Evolutionary conservation across 1,139 yeast genomes (phyloP), one percentile per base, ranked within the genome.

Genomic region (Yamadazyma epiphylla): DNA sequence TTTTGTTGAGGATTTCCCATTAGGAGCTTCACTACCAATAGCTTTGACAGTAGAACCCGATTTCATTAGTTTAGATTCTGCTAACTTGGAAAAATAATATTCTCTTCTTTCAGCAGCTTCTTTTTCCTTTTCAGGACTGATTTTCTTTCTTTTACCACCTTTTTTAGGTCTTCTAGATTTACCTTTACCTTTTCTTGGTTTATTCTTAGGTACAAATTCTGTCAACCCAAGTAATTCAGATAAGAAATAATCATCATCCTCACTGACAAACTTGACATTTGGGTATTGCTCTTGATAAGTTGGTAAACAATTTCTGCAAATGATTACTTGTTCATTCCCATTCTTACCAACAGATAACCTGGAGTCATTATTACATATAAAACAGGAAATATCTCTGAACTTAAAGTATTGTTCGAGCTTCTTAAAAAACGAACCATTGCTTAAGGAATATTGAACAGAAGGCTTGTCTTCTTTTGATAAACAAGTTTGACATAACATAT

Each of bases 371-470:
- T 58, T 63, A 55, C 82, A 77, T 9, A 50, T 35, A 2, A 43
- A 37, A 50, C 83, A 77, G 31, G 55, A 60, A 24, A 75, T 55
- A 41, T 74, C 79, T 49, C 81, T 55, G 27, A 74, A 70, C 29
- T 57, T 64, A 37, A 55, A 54, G 45, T 75, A 77, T 30, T 63
- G 71, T 2, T 60, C 60, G 40, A 75, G 54, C 42, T 64, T 73
- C 35, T 54, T 55, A 44, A 78, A 62, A 13, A 77, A 55, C 0
- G 80, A 70, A 2, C 82, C 83, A 43, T 77, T 77, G 3, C 70
- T 57, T 6, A 74, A 48, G 3, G 76, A 58, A 38, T 76, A 75
- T 34, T 64, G 70, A 2, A 77, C 72, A 2, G 73, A 60, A 0
- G 78, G 70, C 28, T 58, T 60, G 23, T 68, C 74, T 29, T 63